Evolutionary conservation across 2,329 filamentous ascomycete genomes (phyloP).

Genomic region (Emmonsia crescens): DNA sequence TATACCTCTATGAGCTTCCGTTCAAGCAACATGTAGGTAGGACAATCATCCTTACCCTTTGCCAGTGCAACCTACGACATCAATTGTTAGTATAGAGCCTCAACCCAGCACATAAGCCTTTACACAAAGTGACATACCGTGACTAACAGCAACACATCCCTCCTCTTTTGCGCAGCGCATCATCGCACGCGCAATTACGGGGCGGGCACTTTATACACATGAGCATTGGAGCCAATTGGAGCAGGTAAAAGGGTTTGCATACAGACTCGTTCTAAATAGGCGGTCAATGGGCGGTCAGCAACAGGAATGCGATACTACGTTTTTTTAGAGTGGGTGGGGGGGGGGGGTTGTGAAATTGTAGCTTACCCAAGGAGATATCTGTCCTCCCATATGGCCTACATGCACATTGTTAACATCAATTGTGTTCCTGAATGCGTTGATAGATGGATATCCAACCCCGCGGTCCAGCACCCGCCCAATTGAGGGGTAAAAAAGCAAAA

Average conservation of each 20-base stretch:
- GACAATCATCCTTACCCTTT: constrained; percentile 24
- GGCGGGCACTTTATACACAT: constrained; percentile 25
- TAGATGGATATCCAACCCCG: constrained; percentile 3
- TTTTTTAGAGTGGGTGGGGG: too few species aligned
- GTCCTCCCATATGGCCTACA: constrained; percentile 58
- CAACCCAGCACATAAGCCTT: background rate
- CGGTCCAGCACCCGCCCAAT: background rate
- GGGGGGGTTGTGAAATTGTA: background rate
- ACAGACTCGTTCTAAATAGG: constrained; percentile 24
- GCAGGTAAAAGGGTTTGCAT: constrained; percentile 1
- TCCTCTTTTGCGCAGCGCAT: constrained; percentile 32
- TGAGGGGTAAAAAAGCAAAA: background rate
- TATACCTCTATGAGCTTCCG: constrained; percentile 1
- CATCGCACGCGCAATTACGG: constrained; percentile 39
- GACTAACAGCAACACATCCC: constrained; percentile 33
- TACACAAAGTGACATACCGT: constrained; percentile 15
- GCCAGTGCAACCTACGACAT: constrained; percentile 31
- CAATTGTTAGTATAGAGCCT: background rate
- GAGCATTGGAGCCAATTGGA: background rate
- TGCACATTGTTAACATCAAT: constrained; percentile 16
- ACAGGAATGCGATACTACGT: background rate
- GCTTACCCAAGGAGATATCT: constrained; percentile 46
- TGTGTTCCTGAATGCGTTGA: background rate
- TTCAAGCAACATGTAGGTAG: background rate
- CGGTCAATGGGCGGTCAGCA: constrained; percentile 13